A percentile compares a stretch with the other conserved stretches of the same genome.
phyloP scores from a whole-genome alignment of 129 eudicot species.

The Artemisia tridentata region DNA sequence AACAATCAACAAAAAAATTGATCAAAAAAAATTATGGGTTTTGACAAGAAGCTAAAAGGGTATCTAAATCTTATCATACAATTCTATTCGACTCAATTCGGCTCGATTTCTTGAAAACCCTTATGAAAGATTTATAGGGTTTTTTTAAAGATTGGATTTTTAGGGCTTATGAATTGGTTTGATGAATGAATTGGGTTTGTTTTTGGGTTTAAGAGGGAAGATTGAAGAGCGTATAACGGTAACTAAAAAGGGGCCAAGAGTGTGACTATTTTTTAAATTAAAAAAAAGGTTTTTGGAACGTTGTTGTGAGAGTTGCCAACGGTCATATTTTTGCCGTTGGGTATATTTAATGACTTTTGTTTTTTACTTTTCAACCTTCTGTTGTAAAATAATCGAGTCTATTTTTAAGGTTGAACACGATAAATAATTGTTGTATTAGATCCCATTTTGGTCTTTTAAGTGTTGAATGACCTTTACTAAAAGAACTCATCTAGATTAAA shows the following conservation, averaged over 20 bases:
- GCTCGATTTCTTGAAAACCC: neutral
- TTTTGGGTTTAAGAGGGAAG: slow-evolving; percentile 34
- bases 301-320: slow-evolving; percentile 27
- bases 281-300: slow-evolving; percentile 19
- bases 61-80: slow-evolving; percentile 7
- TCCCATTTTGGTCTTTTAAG: too few relatives aligned
- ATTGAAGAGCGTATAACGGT: slow-evolving; percentile 32
- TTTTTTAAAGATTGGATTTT: slow-evolving; percentile 11
- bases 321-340: slow-evolving; percentile 37
- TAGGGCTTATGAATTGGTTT: slow-evolving; percentile 14
- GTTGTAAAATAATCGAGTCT: too few relatives aligned
- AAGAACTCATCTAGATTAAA: too few relatives aligned
- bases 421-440: too few relatives aligned
- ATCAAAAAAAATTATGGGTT: slow-evolving; percentile 7
- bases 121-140: neutral
- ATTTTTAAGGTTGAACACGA: too few relatives aligned
- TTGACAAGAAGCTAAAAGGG: neutral
- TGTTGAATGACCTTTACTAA: too few relatives aligned
- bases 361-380: neutral
- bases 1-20: slow-evolving; percentile 24
- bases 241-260: slow-evolving; percentile 25
- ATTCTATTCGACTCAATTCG: neutral
- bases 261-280: slow-evolving; percentile 19
- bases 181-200: slow-evolving; percentile 10
- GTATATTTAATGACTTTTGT: slow-evolving; percentile 7